Percentiles rank a stretch among this genome's conserved stretches.
phyloP scores from a whole-genome alignment of 495 filamentous ascomycete species.

The Rhypophila decipiens region DNA sequence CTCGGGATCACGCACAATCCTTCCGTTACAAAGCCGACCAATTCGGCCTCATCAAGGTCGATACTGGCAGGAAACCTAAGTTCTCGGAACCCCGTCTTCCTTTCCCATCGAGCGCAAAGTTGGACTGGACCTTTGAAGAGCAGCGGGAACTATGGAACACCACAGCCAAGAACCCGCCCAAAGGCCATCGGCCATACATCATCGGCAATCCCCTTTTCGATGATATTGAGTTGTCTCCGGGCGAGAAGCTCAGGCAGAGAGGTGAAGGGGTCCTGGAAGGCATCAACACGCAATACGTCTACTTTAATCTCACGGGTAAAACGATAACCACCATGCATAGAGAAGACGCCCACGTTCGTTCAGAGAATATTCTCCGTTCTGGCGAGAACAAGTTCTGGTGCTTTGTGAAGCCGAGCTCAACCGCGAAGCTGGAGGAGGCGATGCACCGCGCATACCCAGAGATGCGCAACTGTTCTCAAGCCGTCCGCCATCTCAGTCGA shows the following conservation, averaged over 20 bases:
- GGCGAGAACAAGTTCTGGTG: conserved; percentile 31
- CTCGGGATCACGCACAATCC: conserved; percentile 22
- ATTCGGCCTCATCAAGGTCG: conserved; percentile 24
- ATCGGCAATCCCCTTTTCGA: conserved; percentile 29
- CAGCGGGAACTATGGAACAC: conserved; percentile 25
- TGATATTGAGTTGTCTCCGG: conserved; percentile 24
- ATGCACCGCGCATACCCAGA: conserved; percentile 18
- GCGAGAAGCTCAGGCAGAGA: conserved; percentile 24
- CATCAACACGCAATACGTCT: conserved; percentile 30
- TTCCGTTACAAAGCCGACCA: conserved; percentile 21
- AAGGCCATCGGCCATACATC: conserved; percentile 21
- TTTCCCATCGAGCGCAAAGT: conserved; percentile 13
- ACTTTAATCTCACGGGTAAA: conserved; percentile 26
- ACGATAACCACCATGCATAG: conserved; percentile 30
- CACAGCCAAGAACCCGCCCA: conserved; percentile 19
- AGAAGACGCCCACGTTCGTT: conserved; percentile 29
- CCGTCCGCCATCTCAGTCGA: conserved; percentile 27
- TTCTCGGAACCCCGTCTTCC: conserved; percentile 18
- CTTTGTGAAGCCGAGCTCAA: conserved; percentile 23
- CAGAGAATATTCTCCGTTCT: conserved; percentile 26
- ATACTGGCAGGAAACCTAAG: conserved; percentile 18
- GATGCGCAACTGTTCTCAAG: conserved; percentile 26
- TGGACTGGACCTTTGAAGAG: conserved; percentile 17
- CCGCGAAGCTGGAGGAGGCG: conserved; percentile 17
- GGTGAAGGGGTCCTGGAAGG: conserved; percentile 21